Base-by-base conservation (phyloP, 2,329 filamentous ascomycete genomes). In the Cytospora piceicola region DNA sequence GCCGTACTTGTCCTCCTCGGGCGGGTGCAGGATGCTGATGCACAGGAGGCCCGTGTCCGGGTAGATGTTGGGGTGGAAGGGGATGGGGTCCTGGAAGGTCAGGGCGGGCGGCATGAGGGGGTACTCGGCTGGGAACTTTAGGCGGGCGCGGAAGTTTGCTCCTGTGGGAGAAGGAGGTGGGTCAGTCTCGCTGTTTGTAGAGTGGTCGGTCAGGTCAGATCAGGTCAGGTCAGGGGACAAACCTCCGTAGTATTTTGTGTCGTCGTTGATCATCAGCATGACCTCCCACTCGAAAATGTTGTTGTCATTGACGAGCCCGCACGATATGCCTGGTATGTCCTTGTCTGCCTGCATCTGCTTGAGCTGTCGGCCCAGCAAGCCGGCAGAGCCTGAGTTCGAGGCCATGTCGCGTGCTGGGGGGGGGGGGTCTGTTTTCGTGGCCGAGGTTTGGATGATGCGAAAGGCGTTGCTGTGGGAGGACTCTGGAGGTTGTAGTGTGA, bases 211-310 rank as follows among this genome's bases (percentile, higher is more conserved):
- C n/a, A n/a, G n/a, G n/a, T n/a, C n/a, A n/a, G n/a, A n/a, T n/a
- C n/a, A n/a, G n/a, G 51, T 29, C 27, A 5, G 52, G 30, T 49
- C 12, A 51, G 57, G 30, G 27, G 17, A 79, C 86, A 66, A 80
- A 94, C 94, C 94, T 73, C 94, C 94, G 73, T 97, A 97, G 78
- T 92, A 91, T 79, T 94, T 94, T 79, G 91, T 94, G 75, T 96
- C 93, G 72, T 97, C 94, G 69, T 88, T 93, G 70, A 98, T 94
- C 94, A 99, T 98, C 68, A 99, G 87, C 91, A 97, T 97, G 24
- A 98, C 93, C 78, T 98, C 94, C 95, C 95, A 99, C 81, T 96
- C 91, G 71, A 97, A 97, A 12, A 98, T 88, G 76, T 96, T 96
- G 79, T 81, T 90, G 77, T 91, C 91, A 73, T 90, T 88, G 61